Conservation (phyloP, 805 yeast species). For the Myxozyma neotropica region DNA sequence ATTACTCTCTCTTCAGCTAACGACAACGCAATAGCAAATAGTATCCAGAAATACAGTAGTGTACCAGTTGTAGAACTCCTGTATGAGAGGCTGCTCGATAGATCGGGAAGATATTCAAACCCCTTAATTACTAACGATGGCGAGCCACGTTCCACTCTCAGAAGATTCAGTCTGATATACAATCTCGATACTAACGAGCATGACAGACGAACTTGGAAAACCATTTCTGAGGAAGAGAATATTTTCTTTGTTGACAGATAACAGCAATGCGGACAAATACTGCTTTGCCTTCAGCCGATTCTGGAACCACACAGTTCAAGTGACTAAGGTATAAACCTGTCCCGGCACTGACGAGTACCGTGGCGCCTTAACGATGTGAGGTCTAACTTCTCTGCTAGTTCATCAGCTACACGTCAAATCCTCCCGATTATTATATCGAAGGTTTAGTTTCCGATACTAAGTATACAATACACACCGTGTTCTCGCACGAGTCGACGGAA, state of each 20-base stretch:
- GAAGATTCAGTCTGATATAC: too few relatives aligned
- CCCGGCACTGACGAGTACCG: neutral
- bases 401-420: slow-evolving; percentile 7
- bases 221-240: slow-evolving; percentile 14
- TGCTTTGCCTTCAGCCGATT: slow-evolving; percentile 1
- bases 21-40: too few relatives aligned
- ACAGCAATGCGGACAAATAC: neutral
- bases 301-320: slow-evolving; percentile 13
- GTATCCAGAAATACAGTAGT: too few relatives aligned
- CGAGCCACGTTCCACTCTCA: too few relatives aligned
- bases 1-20: too few relatives aligned
- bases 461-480: slow-evolving; percentile 7
- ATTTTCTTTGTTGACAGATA: neutral
- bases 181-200: too few relatives aligned
- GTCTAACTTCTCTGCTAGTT: neutral
- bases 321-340: neutral
- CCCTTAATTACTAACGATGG: too few relatives aligned
- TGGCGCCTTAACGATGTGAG: neutral
- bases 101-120: too few relatives aligned
- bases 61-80: too few relatives aligned
- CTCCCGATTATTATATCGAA: slow-evolving; percentile 10
- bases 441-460: slow-evolving; percentile 12
- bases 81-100: too few relatives aligned
- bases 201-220: slow-evolving; percentile 21
- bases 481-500: slow-evolving; percentile 10